Conservation (phyloP, 2,329 filamentous ascomycete genomes). For the Botrytis hyacinthi region DNA sequence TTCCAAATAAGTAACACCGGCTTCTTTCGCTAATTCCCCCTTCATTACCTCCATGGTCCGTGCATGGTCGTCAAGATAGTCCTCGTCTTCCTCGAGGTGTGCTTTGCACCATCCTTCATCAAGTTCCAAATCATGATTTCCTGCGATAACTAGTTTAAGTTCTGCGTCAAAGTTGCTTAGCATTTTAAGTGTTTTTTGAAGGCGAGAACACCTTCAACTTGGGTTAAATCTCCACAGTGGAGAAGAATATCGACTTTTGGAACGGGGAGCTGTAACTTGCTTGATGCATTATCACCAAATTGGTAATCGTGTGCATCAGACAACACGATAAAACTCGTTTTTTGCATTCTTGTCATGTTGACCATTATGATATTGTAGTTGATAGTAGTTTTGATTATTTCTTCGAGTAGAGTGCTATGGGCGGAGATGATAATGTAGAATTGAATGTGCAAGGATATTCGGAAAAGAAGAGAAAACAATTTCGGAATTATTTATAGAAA, state of each 20-base stretch:
- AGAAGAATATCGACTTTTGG: slow-evolving; percentile 38
- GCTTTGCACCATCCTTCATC: slow-evolving; percentile 49
- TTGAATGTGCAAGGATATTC: background rate
- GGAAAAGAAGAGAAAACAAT: too few species aligned
- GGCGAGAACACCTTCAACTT: slow-evolving; percentile 29
- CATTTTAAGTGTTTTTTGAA: slow-evolving; percentile 33
- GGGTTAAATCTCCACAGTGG: slow-evolving; percentile 42
- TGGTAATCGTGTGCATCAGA: slow-evolving; percentile 35
- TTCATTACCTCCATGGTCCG: slow-evolving; percentile 31
- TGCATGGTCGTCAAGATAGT: slow-evolving; percentile 22
- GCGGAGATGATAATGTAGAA: background rate
- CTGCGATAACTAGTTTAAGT: slow-evolving; percentile 61
- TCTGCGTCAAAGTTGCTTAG: slow-evolving; percentile 45
- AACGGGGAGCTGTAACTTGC: slow-evolving; percentile 35
- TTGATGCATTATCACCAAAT: slow-evolving; percentile 26
- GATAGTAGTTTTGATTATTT: background rate
- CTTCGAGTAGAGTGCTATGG: background rate
- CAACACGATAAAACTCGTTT: slow-evolving; percentile 33
- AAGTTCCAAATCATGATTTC: slow-evolving; percentile 60
- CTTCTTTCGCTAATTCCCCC: slow-evolving; percentile 29
- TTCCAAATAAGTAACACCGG: slow-evolving; percentile 37
- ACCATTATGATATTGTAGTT: background rate
- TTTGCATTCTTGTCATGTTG: slow-evolving; percentile 16
- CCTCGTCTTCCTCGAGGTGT: slow-evolving; percentile 19
- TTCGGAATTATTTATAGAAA: too few species aligned